Base-by-base conservation (phyloP, 495 filamentous ascomycete genomes). In the Tetracladium setigerum region DNA sequence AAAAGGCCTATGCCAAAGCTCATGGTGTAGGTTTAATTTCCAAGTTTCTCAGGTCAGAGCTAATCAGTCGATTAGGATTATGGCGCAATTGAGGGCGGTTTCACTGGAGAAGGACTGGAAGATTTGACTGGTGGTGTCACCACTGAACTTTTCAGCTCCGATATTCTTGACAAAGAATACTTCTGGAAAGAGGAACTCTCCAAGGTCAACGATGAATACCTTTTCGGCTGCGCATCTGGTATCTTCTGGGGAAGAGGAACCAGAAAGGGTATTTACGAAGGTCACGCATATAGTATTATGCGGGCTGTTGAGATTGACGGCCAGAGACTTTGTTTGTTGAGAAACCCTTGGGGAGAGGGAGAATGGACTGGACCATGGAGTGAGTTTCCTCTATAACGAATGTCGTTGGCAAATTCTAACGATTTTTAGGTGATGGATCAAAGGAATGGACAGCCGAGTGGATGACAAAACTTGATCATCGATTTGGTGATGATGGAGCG, bases 1-100 rank as follows among this genome's bases (percentile, higher is more conserved):
- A 96, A 58, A 96, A 96, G 64, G 90, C 90, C 0, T 96, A 91
- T 64, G 90, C 90, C 40, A 96, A 96, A 60, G 89, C 88, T 5
- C 90, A 95, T 55, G 88, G 87, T 2, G 41, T 49, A 37, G 30
- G 36, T 30, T 6, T 32, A 4, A 11, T 40, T 13, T 30, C 9
- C 22, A 37, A 46, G 5, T 17, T 15, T 11, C 32, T 32, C 44
- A 48, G 14, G n/a, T n/a, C 16, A 38, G 4, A 14, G 38, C 46
- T 50, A 14, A 43, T 18, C n/a, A 18, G 19, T 14, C n/a, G n/a
- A 24, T n/a, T 30, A 37, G 42, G 87, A 92, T 60, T 95, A 84
- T 56, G 73, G 77, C 10, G 74, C 88, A 1, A 89, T 95, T 39
- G 83, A 91, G 50, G 88, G 89, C 15, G 89, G 89, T 1, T 90